Conservation (phyloP, 768 basidiomycete species). For the Naganishia friedmannii region DNA sequence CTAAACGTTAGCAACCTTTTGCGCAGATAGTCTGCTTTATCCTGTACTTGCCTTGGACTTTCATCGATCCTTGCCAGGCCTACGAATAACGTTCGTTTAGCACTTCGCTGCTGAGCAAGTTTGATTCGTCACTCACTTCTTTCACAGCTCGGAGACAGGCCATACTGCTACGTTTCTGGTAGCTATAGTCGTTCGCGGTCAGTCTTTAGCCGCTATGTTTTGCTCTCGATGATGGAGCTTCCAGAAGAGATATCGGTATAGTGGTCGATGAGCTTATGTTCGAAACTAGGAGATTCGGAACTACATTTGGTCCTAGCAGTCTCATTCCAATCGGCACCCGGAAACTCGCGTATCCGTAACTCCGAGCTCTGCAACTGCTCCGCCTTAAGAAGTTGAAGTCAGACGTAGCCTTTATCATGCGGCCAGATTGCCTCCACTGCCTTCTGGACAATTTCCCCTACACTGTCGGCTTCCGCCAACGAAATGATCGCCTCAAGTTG, state of each 20-base stretch:
- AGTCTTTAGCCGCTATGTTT: neutral
- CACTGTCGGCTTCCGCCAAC: too few relatives aligned
- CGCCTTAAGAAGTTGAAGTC: too few relatives aligned
- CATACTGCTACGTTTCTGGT: neutral
- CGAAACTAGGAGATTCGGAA: too few relatives aligned
- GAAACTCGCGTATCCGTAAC: too few relatives aligned
- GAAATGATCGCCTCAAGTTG: too few relatives aligned
- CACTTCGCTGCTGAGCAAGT: neutral
- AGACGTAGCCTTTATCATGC: too few relatives aligned
- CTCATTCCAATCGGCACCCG: too few relatives aligned
- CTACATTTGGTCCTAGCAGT: too few relatives aligned
- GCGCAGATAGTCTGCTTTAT: neutral
- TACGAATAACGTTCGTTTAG: neutral
- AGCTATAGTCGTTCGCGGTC: neutral
- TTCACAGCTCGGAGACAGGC: conserved; percentile 31
- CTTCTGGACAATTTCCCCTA: neutral
- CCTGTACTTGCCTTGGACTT: conserved; percentile 20
- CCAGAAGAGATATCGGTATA: too few relatives aligned
- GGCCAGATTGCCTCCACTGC: too few relatives aligned
- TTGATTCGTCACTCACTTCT: conserved; percentile 20
- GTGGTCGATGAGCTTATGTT: too few relatives aligned
- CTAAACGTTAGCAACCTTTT: neutral
- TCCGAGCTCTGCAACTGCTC: too few relatives aligned
- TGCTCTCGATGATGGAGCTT: neutral
- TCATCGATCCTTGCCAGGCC: conserved; percentile 33